Evolutionary conservation across 371 early-diverging fungal genomes (phyloP), one percentile per base, ranked within the genome.

Genomic region (Saksenaea oblongispora): DNA sequence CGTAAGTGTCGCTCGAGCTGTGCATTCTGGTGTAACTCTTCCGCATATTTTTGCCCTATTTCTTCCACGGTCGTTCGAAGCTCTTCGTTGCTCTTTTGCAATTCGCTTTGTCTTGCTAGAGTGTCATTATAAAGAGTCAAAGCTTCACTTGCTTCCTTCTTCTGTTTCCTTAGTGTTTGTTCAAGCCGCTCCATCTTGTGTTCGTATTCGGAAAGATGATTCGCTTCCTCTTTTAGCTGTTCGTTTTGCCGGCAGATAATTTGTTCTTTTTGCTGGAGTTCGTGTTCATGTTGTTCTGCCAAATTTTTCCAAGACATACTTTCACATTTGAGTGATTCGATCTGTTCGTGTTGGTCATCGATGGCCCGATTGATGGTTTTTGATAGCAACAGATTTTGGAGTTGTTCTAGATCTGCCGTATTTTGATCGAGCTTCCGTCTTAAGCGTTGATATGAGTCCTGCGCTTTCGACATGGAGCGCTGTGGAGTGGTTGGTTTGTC

Each of bases 101-200:
- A 9, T 2, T 47, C 11, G 24, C 22, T 22, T 22, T 47, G 22
- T 22, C 22, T 22, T 17, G 51, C 22, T 5, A 82, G 37, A 1
- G 80, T 82, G 8, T 84, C 62, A 54, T 72, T 67, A 63, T 78
- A 75, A 60, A 84, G 84, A 13, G 82, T 71, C n/a, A 83, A 51
- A 3, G 73, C 85, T 10, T 17, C 24, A 22, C 22, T 2, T 22
- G 27, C 22, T 47, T 47, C 24, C 24, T 10, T 47, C 11, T 47
- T 3, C 22, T 47, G 22, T 22, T 47, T 11, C 22, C 22, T 22
- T n/a, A 47, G 22, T 22, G 0, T 11, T 22, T 47, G 51, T 22
- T 47, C 18, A 18, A 47, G 22, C 17, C 2, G 22, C 24, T 22
- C 11, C 24, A 47, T 11, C 7, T 22, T 47, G 10, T 22, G 22